phyloP scores from a whole-genome alignment of 164 flowering plant species.

The Liquidambar formosana region DNA sequence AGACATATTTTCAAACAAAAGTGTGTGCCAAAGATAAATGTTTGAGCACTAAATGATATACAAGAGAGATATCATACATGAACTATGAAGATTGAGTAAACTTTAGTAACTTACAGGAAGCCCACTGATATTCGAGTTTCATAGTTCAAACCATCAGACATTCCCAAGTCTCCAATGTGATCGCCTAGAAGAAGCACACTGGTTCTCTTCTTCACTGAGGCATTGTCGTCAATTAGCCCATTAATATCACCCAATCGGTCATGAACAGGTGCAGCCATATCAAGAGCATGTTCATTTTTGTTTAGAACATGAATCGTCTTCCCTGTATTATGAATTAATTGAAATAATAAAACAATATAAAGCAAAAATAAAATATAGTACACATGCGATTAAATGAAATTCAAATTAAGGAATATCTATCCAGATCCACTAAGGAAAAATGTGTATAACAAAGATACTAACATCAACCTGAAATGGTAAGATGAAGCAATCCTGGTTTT shows the following conservation, averaged over 20 bases:
- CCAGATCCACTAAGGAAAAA: neutral
- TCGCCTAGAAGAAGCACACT: conserved; percentile 96
- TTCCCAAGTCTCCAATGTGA: conserved; percentile 91
- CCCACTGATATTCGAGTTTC: conserved; percentile 83
- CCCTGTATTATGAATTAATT: conserved; percentile 40
- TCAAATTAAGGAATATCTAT: neutral
- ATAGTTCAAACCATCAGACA: conserved; percentile 94
- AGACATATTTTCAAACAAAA: too few relatives aligned
- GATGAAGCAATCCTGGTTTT: too few relatives aligned
- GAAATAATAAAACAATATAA: neutral
- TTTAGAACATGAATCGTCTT: conserved; percentile 85
- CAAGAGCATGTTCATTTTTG: conserved; percentile 96
- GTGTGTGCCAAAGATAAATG: too few relatives aligned
- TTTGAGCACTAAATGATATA: neutral
- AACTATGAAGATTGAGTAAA: neutral
- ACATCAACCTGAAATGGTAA: too few relatives aligned
- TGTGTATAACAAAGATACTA: too few relatives aligned
- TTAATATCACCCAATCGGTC: conserved; percentile 55
- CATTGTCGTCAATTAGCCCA: conserved; percentile 39
- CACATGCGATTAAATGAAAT: neutral
- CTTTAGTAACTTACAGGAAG: conserved; percentile 68
- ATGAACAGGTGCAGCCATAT: conserved; percentile 90
- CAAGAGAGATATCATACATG: neutral
- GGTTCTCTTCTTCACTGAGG: conserved; percentile 66
- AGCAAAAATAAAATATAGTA: neutral